phyloP scores from a whole-genome alignment of 1,139 yeast species.

The Debaryomycetaceae sp. region DNA sequence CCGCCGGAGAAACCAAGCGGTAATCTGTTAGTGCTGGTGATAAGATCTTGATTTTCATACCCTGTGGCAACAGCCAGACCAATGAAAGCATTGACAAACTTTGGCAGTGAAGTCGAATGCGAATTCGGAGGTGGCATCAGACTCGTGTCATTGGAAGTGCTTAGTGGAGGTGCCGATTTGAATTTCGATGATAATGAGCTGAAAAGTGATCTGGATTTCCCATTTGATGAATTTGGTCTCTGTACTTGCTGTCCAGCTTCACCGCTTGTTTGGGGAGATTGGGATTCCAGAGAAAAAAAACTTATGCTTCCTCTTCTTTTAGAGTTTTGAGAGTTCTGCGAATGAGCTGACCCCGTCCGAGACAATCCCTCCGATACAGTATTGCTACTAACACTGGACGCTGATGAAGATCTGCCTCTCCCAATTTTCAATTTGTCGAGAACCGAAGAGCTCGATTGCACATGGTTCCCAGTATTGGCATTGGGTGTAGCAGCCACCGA shows the following conservation, averaged over 20 bases:
- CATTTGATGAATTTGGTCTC: conserved; percentile 20
- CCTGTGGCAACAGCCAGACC: conserved; percentile 14
- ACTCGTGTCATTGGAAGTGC: background rate
- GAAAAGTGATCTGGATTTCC: conserved; percentile 42
- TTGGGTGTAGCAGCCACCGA: background rate
- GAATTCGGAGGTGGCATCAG: conserved; percentile 4
- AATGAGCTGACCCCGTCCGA: background rate
- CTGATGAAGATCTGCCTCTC: conserved; percentile 30
- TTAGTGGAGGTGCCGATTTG: conserved; percentile 20
- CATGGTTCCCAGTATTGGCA: background rate
- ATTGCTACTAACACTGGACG: conserved; percentile 13
- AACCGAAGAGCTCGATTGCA: conserved; percentile 14
- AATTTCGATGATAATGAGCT: conserved; percentile 56
- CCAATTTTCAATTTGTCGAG: conserved; percentile 26
- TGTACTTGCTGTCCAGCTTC: conserved; percentile 15
- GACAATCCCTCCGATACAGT: background rate
- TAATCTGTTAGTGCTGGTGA: conserved; percentile 18
- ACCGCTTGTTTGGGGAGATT: background rate
- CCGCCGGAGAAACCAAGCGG: conserved; percentile 16
- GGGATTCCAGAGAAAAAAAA: conserved; percentile 6
- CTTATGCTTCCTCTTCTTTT: conserved; percentile 17
- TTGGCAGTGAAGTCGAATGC: conserved; percentile 10
- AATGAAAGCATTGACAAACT: conserved; percentile 16
- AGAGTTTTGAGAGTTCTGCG: background rate
- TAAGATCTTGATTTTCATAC: conserved; percentile 24